Percentiles rank a stretch among this genome's conserved stretches.
These are phyloP conservation scores for Penicillium hesseltinei DNA, from an alignment of 2,329 filamentous ascomycete genomes.

Conservation along the genomic window DNA sequence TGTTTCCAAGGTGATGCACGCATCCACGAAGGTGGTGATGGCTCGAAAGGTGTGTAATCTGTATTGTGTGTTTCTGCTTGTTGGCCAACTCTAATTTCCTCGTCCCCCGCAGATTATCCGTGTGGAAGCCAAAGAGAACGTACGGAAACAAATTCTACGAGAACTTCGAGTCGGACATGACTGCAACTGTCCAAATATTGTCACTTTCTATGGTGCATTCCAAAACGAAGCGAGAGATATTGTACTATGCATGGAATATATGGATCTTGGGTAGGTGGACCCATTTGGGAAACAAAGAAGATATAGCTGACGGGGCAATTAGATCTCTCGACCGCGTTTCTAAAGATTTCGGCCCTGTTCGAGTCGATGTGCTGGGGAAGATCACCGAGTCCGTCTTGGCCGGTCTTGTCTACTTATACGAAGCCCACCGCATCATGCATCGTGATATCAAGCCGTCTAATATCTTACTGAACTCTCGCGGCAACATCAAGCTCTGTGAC, in stretches of 20 bases:
- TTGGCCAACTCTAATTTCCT: background rate
- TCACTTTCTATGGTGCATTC: slow-evolving; percentile 96
- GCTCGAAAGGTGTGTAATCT: slow-evolving; percentile 75
- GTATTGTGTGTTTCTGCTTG: background rate
- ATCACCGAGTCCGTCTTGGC: slow-evolving; percentile 94
- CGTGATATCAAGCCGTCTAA: slow-evolving; percentile 98
- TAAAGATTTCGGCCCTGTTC: slow-evolving; percentile 88
- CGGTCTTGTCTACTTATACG: slow-evolving; percentile 91
- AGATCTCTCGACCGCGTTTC: slow-evolving; percentile 93
- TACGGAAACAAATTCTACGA: slow-evolving; percentile 93
- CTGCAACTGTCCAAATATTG: slow-evolving; percentile 94
- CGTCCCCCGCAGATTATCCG: slow-evolving; percentile 74
- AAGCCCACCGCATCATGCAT: slow-evolving; percentile 97
- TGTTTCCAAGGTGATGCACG: slow-evolving; percentile 95
- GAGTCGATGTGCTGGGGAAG: slow-evolving; percentile 94
- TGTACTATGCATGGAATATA: slow-evolving; percentile 99
- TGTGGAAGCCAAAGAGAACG: slow-evolving; percentile 95
- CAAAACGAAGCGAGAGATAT: slow-evolving; percentile 96
- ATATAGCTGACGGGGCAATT: slow-evolving; percentile 22
- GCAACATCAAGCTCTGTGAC: slow-evolving; percentile 95
- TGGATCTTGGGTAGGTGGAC: slow-evolving; percentile 89
- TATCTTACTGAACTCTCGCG: slow-evolving; percentile 90
- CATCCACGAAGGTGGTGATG: slow-evolving; percentile 94
- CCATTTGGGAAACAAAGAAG: slow-evolving; percentile 2
- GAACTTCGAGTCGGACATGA: slow-evolving; percentile 98